Percentiles rank a stretch among this genome's conserved stretches.
Evolutionary conservation across 2,329 filamentous ascomycete species (phyloP).

Genomic region (Botrytis byssoidea): DNA sequence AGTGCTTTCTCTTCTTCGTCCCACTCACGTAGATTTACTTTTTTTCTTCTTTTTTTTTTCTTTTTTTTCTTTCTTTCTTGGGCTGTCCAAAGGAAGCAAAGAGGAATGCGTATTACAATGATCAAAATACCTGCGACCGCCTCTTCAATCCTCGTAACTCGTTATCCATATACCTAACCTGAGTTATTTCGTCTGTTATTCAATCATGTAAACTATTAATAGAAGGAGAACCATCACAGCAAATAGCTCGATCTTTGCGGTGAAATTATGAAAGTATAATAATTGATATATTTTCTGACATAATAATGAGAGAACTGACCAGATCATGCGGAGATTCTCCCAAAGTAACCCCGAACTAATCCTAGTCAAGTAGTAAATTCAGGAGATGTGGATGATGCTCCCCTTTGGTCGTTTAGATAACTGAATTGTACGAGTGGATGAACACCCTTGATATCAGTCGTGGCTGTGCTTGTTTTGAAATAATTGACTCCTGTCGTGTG

Average conservation of each 20-base stretch:
- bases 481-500: slow-evolving; percentile 5
- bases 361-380: slow-evolving; percentile 14
- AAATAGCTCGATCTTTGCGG: background rate
- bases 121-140: slow-evolving; percentile 4
- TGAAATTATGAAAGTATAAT: slow-evolving; percentile 1
- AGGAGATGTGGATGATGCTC: background rate
- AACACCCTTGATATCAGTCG: slow-evolving; percentile 1
- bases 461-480: slow-evolving; percentile 20
- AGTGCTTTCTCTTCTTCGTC: slow-evolving; percentile 3
- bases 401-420: background rate
- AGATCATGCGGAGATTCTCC: slow-evolving; percentile 21
- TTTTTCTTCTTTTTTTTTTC: too few species aligned
- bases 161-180: background rate
- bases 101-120: slow-evolving; percentile 6
- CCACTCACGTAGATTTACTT: background rate
- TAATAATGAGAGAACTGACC: slow-evolving; percentile 6
- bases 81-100: background rate
- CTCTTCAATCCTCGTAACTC: background rate
- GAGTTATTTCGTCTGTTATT: background rate
- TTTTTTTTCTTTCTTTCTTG: too few species aligned
- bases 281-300: slow-evolving; percentile 3
- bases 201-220: slow-evolving; percentile 17
- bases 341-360: slow-evolving; percentile 7
- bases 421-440: background rate
- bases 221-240: background rate